A percentile compares a stretch with the other conserved stretches of the same genome.
phyloP scores from a whole-genome alignment of 768 basidiomycete species.

The Phanerodontia chrysosporium region DNA sequence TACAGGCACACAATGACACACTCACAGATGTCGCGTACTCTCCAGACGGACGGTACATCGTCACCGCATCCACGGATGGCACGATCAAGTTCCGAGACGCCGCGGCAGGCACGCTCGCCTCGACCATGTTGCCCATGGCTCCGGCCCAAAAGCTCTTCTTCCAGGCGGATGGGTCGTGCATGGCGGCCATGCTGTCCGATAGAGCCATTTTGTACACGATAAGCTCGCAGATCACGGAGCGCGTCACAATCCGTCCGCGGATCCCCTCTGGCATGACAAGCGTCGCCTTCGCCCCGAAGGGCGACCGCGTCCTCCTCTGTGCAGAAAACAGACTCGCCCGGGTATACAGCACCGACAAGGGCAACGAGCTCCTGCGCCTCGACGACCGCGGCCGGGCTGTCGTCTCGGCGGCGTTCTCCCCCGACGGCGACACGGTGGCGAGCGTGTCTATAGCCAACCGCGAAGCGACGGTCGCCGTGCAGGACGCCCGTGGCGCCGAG shows the following conservation, averaged over 20 bases:
- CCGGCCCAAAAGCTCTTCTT: no score
- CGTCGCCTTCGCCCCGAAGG: background rate
- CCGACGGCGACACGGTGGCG: background rate
- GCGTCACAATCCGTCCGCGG: background rate
- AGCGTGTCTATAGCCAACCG: background rate
- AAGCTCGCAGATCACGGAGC: background rate
- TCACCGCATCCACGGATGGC: background rate
- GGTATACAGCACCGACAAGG: background rate
- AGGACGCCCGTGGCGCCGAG: background rate
- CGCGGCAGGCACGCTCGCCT: background rate
- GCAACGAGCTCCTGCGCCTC: background rate
- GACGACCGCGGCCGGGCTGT: background rate
- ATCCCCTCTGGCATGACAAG: background rate
- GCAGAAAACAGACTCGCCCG: background rate
- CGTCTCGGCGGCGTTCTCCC: background rate
- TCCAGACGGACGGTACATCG: conserved; percentile 12
- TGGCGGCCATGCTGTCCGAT: background rate
- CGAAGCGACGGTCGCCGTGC: background rate
- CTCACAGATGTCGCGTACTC: conserved; percentile 1
- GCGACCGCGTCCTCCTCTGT: background rate
- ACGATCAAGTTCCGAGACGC: background rate
- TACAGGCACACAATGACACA: background rate
- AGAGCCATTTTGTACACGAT: background rate
- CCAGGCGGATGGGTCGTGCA: no score
- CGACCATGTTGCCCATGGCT: no score